These are phyloP conservation scores for Colletotrichum sublineola DNA, from an alignment of 2,329 filamentous ascomycete species.

Conservation along the genomic window DNA sequence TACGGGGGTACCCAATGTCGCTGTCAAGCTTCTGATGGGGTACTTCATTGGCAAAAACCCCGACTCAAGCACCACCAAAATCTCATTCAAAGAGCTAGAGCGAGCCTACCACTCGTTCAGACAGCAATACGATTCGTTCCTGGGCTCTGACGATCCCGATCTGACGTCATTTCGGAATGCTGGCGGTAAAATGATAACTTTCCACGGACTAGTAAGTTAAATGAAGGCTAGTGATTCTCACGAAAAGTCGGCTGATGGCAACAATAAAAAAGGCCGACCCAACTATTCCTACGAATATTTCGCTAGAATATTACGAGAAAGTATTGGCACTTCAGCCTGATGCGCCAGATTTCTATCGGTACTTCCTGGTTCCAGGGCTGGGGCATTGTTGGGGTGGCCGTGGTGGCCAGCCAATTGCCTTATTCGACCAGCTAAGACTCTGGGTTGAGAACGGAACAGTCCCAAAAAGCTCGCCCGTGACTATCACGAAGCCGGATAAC, in stretches of 20 bases:
- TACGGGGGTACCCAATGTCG: not conserved
- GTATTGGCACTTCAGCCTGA: conserved; percentile 43
- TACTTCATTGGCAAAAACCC: conserved; percentile 25
- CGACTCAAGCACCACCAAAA: not conserved
- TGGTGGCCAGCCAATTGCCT: conserved; percentile 45
- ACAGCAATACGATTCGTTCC: conserved; percentile 36
- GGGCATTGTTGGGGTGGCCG: conserved; percentile 50
- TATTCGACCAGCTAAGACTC: conserved; percentile 47
- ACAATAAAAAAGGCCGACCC: conserved; percentile 12
- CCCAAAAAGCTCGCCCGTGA: conserved; percentile 42
- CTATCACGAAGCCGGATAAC: conserved; percentile 11
- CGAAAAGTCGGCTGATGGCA: too few relatives aligned
- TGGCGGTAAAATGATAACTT: conserved; percentile 65
- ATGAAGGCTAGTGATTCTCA: not conserved
- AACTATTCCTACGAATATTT: not conserved
- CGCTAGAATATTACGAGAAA: conserved; percentile 45
- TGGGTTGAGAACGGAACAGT: conserved; percentile 51
- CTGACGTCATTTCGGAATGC: conserved; percentile 50
- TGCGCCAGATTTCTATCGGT: conserved; percentile 50
- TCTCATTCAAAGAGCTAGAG: conserved; percentile 14
- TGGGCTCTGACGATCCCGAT: conserved; percentile 48
- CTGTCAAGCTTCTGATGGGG: not conserved
- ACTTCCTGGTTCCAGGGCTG: conserved; percentile 51
- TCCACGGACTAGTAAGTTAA: conserved; percentile 54
- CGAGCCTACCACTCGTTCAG: conserved; percentile 6